Base-by-base conservation (phyloP, 2,329 filamentous ascomycete species). In the Colletotrichum incanum region DNA sequence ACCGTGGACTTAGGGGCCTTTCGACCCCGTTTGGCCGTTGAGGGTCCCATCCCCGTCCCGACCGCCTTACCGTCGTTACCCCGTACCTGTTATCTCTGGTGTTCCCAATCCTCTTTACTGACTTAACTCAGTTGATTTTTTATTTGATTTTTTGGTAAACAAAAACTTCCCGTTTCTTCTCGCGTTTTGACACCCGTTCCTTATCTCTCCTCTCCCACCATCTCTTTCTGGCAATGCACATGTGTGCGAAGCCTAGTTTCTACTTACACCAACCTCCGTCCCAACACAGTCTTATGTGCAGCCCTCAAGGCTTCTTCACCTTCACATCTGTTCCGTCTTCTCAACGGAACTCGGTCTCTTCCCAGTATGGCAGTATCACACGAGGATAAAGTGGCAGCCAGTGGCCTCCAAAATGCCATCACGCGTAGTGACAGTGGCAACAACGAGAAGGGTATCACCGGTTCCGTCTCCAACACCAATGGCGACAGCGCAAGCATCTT, bases 401-500 rank as follows among this genome's bases (percentile, higher is more conserved):
- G 39, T 26, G 49, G 18, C 9, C 65, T 62, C 14, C n/a, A 55
- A 28, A 49, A 43, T 8, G 26, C 47, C 26, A 20, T 16, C 12
- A 62, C 65, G 9, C 47, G 23, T 23, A 55, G 65, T 41, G 39
- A 67, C 49, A 47, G 26, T 34, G 55, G 31, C 28, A 43, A 20
- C 11, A 62, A 72, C 43, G 69, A 72, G 64, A 72, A 67, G 52
- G 9, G 26, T 7, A 52, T 43, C 34, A 43, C 60, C 18, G 54
- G 55, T 34, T 55, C 56, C 23, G 31, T 50, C 23, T 58, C 50
- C 39, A 58, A 58, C 31, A 31, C 59, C 31, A 41, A 55, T 28
- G 56, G 9, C 9, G 58, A 68, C 47, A 56, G 41, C 41, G 64
- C 16, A 45, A 62, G 50, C 20, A 50, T 41, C 12, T 9, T 63